A percentile compares a stretch with the other conserved stretches of the same genome.
These are phyloP conservation scores for Talaromyces albobiverticillius DNA, from an alignment of 2,329 filamentous ascomycete genomes.

Conservation along the genomic window DNA sequence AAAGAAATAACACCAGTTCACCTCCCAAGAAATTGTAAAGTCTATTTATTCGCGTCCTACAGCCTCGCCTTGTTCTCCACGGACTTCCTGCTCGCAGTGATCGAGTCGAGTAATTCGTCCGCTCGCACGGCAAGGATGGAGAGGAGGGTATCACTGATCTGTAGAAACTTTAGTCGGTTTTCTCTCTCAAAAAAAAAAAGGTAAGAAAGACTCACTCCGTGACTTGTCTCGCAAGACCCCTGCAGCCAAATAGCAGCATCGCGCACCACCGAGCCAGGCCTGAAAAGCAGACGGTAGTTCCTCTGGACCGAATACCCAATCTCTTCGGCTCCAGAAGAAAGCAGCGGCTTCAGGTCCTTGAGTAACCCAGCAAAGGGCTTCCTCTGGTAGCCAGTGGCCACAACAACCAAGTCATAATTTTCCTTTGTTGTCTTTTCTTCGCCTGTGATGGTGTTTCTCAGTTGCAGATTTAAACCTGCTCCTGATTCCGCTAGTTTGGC, in stretches of 20 bases:
- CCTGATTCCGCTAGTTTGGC: background rate
- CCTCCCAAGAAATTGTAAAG: background rate
- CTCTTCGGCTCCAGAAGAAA: background rate
- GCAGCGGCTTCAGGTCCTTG: constrained; percentile 9
- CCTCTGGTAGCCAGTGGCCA: constrained; percentile 13
- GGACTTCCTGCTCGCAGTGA: constrained; percentile 15
- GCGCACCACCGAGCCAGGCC: constrained; percentile 6
- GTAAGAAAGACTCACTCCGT: constrained; percentile 10
- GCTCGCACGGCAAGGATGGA: constrained; percentile 17
- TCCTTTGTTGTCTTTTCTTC: background rate
- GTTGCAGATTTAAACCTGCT: constrained; percentile 3
- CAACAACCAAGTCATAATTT: constrained; percentile 11
- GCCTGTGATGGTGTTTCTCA: constrained; percentile 8
- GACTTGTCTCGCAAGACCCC: constrained; percentile 13
- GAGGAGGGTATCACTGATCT: constrained; percentile 15
- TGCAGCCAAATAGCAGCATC: constrained; percentile 15
- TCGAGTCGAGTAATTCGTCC: constrained; percentile 19
- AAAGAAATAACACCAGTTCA: background rate
- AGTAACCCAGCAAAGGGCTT: constrained; percentile 12
- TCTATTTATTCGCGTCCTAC: constrained; percentile 7
- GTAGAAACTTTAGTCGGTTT: background rate
- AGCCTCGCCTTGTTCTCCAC: constrained; percentile 16
- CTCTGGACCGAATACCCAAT: constrained; percentile 5
- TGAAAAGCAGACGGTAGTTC: constrained; percentile 11
- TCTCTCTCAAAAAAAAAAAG: background rate